Evolutionary conservation across 2,329 filamentous ascomycete genomes (phyloP).

Genomic region (Aspergillus intermedius): DNA sequence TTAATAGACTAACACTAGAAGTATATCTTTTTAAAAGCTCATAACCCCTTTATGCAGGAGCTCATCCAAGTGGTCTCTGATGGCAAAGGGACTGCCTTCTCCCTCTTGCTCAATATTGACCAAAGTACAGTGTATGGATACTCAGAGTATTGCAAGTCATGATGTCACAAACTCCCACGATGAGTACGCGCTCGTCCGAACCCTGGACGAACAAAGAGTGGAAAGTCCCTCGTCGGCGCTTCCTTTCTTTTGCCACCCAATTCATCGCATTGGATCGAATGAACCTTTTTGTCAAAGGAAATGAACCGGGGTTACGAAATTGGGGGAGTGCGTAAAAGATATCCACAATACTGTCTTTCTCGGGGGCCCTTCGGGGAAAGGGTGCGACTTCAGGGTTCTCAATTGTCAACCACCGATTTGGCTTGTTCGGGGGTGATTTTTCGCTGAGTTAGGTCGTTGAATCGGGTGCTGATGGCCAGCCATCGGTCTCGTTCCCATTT

Average conservation of each 20-base stretch:
- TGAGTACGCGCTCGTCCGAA: slow-evolving; percentile 3
- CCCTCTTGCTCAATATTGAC: too few relatives aligned
- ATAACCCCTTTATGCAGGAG: background rate
- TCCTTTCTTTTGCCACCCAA: background rate
- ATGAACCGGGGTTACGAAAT: background rate
- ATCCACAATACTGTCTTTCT: background rate
- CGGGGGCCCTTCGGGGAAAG: background rate
- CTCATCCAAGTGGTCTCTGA: background rate
- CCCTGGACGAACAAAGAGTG: slow-evolving; percentile 4
- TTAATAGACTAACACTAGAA: background rate
- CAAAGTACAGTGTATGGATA: too few relatives aligned
- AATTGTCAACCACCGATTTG: slow-evolving; percentile 12
- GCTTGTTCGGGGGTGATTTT: slow-evolving; percentile 37
- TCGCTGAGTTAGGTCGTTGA: slow-evolving; percentile 46
- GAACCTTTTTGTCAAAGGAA: background rate
- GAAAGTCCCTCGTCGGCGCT: slow-evolving; percentile 1
- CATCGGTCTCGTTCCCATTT: slow-evolving; percentile 41
- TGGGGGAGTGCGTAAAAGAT: background rate
- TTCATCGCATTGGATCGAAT: background rate
- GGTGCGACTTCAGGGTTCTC: background rate
- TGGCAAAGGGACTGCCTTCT: too few relatives aligned
- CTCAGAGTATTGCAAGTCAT: background rate
- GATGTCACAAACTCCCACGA: slow-evolving; percentile 5
- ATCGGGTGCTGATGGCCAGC: slow-evolving; percentile 42
- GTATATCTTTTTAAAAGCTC: background rate